Evolutionary conservation across 2,329 filamentous ascomycete genomes (phyloP).

Genomic region (Aspergillus viridinutans): DNA sequence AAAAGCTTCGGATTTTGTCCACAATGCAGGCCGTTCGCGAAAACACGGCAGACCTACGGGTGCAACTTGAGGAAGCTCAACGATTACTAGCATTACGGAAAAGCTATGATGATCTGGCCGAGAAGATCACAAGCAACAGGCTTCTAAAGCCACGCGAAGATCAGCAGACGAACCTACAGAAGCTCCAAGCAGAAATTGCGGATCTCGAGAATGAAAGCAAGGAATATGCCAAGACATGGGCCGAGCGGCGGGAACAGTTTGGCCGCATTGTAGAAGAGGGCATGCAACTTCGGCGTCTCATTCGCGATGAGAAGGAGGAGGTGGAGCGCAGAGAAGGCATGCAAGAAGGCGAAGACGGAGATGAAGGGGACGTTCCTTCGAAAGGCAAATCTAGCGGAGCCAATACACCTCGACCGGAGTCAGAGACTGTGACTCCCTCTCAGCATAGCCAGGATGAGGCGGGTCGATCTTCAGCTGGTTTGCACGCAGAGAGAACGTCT

Average conservation of each 20-base stretch:
- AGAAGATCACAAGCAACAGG: constrained; percentile 78
- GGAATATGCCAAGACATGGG: constrained; percentile 78
- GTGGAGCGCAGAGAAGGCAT: constrained; percentile 83
- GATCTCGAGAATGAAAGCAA: constrained; percentile 81
- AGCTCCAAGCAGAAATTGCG: constrained; percentile 81
- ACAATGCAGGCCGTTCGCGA: constrained; percentile 74
- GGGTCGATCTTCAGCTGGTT: constrained; percentile 17
- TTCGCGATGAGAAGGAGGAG: constrained; percentile 93
- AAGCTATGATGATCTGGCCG: constrained; percentile 80
- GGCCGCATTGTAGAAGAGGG: constrained; percentile 85
- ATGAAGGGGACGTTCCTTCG: constrained; percentile 49
- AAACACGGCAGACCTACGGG: constrained; percentile 66
- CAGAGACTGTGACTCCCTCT: constrained; percentile 40
- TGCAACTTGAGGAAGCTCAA: constrained; percentile 72
- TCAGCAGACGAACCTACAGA: constrained; percentile 70
- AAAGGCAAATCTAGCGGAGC: constrained; percentile 45
- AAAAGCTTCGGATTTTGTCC: constrained; percentile 72
- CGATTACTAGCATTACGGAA: constrained; percentile 73
- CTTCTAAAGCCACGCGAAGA: constrained; percentile 80
- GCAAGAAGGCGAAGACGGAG: constrained; percentile 58
- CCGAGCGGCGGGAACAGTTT: constrained; percentile 80
- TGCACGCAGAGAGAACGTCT: constrained; percentile 31
- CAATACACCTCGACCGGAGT: constrained; percentile 49
- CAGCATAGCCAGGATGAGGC: constrained; percentile 32
- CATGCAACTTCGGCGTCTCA: constrained; percentile 76